Evolutionary conservation across 108 stramenopile genomes (phyloP).

Genomic region (Nannochloropsis salina): DNA sequence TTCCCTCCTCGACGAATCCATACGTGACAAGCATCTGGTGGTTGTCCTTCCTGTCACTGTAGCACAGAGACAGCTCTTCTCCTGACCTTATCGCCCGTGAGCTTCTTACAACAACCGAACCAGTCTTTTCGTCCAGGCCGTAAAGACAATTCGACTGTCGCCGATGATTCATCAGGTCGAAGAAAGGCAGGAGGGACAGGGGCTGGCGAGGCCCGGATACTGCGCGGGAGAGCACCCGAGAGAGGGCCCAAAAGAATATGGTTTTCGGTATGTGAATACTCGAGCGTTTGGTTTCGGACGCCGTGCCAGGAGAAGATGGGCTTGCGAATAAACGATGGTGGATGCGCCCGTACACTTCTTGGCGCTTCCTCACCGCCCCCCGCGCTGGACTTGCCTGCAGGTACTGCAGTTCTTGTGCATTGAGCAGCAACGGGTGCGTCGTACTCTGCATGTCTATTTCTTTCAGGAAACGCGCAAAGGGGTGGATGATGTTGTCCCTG

Average conservation of each 20-base stretch:
- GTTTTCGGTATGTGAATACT: background rate
- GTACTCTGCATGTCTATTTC: background rate
- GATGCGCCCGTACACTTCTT: background rate
- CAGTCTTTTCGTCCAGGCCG: background rate
- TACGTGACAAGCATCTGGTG: background rate
- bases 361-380: background rate
- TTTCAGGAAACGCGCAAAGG: background rate
- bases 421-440: background rate
- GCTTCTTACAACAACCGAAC: background rate
- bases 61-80: background rate
- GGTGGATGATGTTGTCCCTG: background rate
- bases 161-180: slow-evolving; percentile 13
- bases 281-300: background rate
- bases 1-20: background rate
- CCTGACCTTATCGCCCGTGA: background rate
- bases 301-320: background rate
- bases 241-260: background rate
- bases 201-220: slow-evolving; percentile 2
- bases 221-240: background rate
- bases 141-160: background rate
- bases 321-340: slow-evolving; percentile 11
- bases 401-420: background rate
- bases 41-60: background rate
- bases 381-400: background rate
- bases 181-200: background rate